phyloP scores from a whole-genome alignment of 495 filamentous ascomycete species.

The Neurospora cerealis region DNA sequence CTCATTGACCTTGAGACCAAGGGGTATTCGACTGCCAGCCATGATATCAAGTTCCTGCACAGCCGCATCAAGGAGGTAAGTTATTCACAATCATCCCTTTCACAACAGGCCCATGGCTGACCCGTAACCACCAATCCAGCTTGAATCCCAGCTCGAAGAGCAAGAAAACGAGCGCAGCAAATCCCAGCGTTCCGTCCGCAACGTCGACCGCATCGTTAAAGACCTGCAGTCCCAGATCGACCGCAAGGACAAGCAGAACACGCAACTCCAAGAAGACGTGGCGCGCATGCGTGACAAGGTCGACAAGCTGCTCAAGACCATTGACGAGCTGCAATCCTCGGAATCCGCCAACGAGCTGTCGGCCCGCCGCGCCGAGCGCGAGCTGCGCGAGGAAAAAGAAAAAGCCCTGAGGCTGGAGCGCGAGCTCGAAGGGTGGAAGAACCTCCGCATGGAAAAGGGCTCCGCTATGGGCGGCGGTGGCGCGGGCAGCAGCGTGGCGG shows the following conservation, averaged over 20 bases:
- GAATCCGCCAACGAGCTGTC: slow-evolving; percentile 72
- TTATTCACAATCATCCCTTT: background rate
- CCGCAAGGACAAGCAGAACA: slow-evolving; percentile 75
- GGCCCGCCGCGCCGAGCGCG: slow-evolving; percentile 76
- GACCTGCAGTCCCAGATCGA: slow-evolving; percentile 91
- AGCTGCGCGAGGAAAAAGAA: slow-evolving; percentile 82
- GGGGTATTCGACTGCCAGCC: slow-evolving; percentile 84
- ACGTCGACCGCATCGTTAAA: slow-evolving; percentile 88
- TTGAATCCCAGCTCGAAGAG: slow-evolving; percentile 83
- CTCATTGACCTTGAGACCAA: slow-evolving; percentile 94
- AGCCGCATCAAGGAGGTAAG: slow-evolving; percentile 92
- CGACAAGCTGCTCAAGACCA: slow-evolving; percentile 75
- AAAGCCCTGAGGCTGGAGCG: slow-evolving; percentile 72
- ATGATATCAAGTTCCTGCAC: slow-evolving; percentile 92
- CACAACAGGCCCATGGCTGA: no score
- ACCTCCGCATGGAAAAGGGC: slow-evolving; percentile 53
- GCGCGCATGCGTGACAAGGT: slow-evolving; percentile 76
- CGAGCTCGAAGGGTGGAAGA: slow-evolving; percentile 82
- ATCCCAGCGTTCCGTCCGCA: slow-evolving; percentile 78
- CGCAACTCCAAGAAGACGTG: slow-evolving; percentile 72
- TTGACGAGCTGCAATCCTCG: slow-evolving; percentile 84
- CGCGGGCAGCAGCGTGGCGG: slow-evolving; percentile 17
- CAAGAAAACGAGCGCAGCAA: slow-evolving; percentile 68
- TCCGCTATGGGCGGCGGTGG: slow-evolving; percentile 18
- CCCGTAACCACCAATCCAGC: slow-evolving; percentile 23